Evolutionary conservation across 257 asterid species (phyloP).

Genomic region (Primulina tabacum): DNA sequence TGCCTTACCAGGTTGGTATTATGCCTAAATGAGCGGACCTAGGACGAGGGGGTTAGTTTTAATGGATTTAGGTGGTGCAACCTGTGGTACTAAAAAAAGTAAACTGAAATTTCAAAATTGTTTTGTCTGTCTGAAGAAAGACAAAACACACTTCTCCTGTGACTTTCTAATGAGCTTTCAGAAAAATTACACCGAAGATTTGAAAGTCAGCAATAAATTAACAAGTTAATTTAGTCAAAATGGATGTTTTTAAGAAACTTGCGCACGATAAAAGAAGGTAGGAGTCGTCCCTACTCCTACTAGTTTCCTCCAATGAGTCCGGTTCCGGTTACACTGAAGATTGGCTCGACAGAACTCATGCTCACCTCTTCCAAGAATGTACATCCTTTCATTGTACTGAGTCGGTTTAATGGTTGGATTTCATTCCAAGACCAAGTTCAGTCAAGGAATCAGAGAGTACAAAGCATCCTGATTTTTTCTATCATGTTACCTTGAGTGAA

Average conservation of each 20-base stretch:
- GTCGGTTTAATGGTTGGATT: background rate
- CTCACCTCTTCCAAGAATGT: constrained; percentile 12
- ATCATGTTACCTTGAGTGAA: background rate
- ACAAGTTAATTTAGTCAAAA: background rate
- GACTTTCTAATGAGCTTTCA: no score
- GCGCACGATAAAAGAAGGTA: background rate
- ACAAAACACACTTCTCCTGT: no score
- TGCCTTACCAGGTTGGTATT: constrained; percentile 91
- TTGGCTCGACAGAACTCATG: background rate
- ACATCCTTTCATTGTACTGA: background rate
- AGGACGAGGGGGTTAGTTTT: no score
- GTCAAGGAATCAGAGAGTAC: background rate
- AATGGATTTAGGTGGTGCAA: no score
- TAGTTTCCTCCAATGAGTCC: background rate
- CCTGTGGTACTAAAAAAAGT: background rate
- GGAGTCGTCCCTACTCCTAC: background rate
- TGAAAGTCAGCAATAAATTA: background rate
- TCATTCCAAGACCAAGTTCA: background rate
- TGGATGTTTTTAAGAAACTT: no score
- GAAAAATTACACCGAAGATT: background rate
- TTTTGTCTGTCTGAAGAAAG: no score
- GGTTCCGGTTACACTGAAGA: background rate
- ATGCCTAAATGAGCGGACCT: background rate
- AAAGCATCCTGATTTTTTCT: background rate
- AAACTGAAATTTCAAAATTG: no score